Evolutionary conservation across 805 yeast genomes (phyloP), one percentile per base, ranked within the genome.

Genomic region (Candida alai): DNA sequence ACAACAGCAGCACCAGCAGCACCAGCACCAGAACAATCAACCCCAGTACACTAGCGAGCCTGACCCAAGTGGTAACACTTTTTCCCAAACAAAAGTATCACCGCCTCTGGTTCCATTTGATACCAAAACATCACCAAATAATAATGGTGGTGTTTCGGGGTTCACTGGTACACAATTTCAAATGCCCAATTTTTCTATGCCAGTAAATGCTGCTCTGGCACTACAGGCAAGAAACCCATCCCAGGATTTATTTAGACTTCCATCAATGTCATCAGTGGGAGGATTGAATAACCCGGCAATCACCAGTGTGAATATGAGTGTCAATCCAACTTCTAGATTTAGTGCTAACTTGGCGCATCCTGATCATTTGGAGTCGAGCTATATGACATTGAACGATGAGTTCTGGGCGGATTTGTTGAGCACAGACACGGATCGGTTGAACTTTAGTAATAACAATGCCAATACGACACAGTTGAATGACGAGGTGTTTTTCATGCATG

Each of bases 381-480:
- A 68, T 30, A 67, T 70, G 61, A 72, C 78, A 7, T 53, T 80
- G 22, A 77, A 76, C 38, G 88, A 80, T 47, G 88, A 81, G 48
- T 78, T 81, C 45, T 81, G 88, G 88, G 68, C 78, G 22, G 84
- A 80, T 39, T 53, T 73, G 21, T 51, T 73, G 20, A 60, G 60
- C 33, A 50, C 62, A 1, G 60, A 49, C 26, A 16, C 35, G 13
- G 61, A 63, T 44, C 52, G 53, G 32, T 47, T 62, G 29, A 58
- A 62, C 35, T 61, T 65, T 31, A 51, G 62, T 6, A 59, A 48
- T 37, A 49, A 41, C 28, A 46, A 39, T 32, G 22, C 30, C 17
- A 31, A 34, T 19, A 28, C 24, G 5, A 35, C 40, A 7, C 42
- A 37, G 13, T 24, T 32, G 8, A 35, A 45, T 24, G 60, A 50